Base-by-base conservation (phyloP, 768 basidiomycete species). In the Tephrocybe sp. region DNA sequence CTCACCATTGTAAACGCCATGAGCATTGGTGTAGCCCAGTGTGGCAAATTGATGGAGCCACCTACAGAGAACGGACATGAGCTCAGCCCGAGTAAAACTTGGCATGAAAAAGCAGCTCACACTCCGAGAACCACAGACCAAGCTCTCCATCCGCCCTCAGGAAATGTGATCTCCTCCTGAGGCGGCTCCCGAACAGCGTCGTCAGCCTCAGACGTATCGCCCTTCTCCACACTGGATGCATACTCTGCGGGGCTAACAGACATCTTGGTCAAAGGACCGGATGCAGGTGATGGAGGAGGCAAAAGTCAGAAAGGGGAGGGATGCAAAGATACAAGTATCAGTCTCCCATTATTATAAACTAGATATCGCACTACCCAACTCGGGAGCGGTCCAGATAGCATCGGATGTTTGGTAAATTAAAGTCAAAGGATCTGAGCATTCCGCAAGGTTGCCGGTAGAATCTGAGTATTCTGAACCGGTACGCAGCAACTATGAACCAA, bases 71-170 rank as follows among this genome's bases (percentile, higher is more conserved):
- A 21, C 27, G 27, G 27, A 29, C 12, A 15, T 45, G 13, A 45
- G 29, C 30, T 31, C n/a, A 51, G 31, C 19, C 23, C 8, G 10
- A 36, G 19, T 15, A 42, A 36, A 12, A 25, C 29, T 19, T 25
- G 3, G 21, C 13, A 16, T 44, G 38, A 27, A 42, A 3, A 15
- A 25, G 45, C 16, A n/a, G 39, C 61, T 48, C 47, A 65, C 64
- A 59, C 64, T 33, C 62, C 62, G 31, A 61, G 39, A 3, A 65
- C 49, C 11, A 61, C 60, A 22, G 47, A 54, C 64, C 64, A 65
- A 12, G 61, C 62, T 40, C 46, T 52, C 55, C 45, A 57, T 25
- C 63, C 63, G 5, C 63, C 63, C 21, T 64, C 63, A 15, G 59
- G 57, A 33, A 33, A 54, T 1, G 36, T 41, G 9, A 45, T 40